A percentile compares a stretch with the other conserved stretches of the same genome.
Evolutionary conservation across 495 filamentous ascomycete species (phyloP).

Genomic region (Tuber magnatum): DNA sequence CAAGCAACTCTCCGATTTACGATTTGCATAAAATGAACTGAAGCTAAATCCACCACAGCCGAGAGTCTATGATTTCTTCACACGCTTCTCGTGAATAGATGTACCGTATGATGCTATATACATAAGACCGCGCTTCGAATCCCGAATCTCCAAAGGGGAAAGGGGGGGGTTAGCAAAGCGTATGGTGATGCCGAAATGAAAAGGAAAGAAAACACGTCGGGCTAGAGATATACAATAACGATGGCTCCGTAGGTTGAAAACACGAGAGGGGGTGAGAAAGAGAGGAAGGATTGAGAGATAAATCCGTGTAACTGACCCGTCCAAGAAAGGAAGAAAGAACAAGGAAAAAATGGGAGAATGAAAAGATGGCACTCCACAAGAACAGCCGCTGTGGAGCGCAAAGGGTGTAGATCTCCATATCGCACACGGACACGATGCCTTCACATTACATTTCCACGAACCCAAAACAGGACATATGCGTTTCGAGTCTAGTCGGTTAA

Average conservation of each 20-base stretch:
- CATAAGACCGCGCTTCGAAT: background rate
- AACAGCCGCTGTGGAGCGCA: background rate
- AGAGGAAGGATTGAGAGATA: background rate
- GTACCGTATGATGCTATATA: background rate
- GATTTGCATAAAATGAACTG: background rate
- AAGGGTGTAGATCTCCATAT: background rate
- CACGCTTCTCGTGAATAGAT: background rate
- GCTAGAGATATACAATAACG: background rate
- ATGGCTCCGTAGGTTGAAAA: background rate
- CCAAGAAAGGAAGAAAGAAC: background rate
- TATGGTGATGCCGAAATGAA: background rate
- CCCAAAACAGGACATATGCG: slow-evolving; percentile 38
- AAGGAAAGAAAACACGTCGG: background rate
- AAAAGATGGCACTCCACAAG: background rate
- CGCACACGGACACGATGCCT: background rate
- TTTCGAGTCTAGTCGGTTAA: slow-evolving; percentile 30
- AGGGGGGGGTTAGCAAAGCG: background rate
- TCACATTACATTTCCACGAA: slow-evolving; percentile 36
- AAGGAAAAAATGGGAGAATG: background rate
- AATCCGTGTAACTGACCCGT: background rate
- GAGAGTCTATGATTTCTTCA: background rate
- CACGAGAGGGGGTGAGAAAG: background rate
- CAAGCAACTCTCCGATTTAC: background rate
- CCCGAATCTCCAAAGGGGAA: background rate
- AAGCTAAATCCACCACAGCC: background rate